phyloP scores from a whole-genome alignment of 768 basidiomycete species.

The Boletus pseudopeckii region DNA sequence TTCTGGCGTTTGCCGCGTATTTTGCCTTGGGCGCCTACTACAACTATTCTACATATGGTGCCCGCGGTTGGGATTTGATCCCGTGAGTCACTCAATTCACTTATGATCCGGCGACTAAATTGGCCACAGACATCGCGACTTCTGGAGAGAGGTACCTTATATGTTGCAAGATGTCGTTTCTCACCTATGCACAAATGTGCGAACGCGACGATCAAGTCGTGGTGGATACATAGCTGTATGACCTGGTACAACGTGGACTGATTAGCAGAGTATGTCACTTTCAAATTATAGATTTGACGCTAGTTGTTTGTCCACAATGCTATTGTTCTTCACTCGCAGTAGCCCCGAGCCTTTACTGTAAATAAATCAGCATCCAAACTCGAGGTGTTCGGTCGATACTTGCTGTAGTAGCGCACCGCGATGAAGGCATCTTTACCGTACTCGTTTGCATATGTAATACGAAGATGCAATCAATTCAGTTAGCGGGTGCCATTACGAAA shows the following conservation, averaged over 20 bases:
- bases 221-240: slow-evolving; percentile 79
- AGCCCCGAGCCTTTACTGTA: neutral
- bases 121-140: slow-evolving; percentile 70
- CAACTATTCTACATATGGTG: slow-evolving; percentile 86
- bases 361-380: neutral
- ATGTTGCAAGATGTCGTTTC: slow-evolving; percentile 76
- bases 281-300: slow-evolving; percentile 5
- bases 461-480: slow-evolving; percentile 8
- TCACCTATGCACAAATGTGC: slow-evolving; percentile 71
- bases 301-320: slow-evolving; percentile 8
- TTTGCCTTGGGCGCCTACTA: slow-evolving; percentile 80
- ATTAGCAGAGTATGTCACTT: neutral
- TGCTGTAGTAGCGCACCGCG: neutral
- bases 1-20: slow-evolving; percentile 67
- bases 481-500: neutral
- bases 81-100: slow-evolving; percentile 55
- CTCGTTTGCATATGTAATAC: neutral
- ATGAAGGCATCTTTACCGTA: slow-evolving; percentile 3
- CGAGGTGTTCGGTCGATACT: neutral
- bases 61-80: slow-evolving; percentile 76
- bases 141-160: slow-evolving; percentile 87
- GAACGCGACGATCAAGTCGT: slow-evolving; percentile 61
- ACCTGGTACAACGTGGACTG: slow-evolving; percentile 9
- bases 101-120: slow-evolving; percentile 4
- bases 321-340: neutral